Percentiles rank a stretch among this genome's conserved stretches.
phyloP scores from a whole-genome alignment of 306 rosid genomes.

The Parietaria judaica region DNA sequence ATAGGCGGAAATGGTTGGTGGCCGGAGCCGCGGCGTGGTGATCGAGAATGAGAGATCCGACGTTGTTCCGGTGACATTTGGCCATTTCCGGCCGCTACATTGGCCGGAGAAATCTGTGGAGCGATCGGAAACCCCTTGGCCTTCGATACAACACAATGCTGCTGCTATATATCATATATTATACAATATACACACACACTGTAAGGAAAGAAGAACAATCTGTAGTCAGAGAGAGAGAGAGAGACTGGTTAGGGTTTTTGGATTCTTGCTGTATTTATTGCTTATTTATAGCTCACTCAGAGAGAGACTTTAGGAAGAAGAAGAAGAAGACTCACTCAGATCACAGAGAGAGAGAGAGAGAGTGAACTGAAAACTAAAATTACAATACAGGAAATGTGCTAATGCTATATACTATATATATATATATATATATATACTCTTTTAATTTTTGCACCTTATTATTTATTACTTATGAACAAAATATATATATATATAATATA shows the following conservation, averaged over 20 bases:
- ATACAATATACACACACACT: not conserved
- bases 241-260: not conserved
- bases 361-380: not conserved
- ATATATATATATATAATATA: too few species aligned
- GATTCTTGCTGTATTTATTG: not conserved
- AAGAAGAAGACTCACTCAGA: not conserved
- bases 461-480: too few species aligned
- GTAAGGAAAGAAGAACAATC: not conserved
- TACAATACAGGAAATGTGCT: slow-evolving; percentile 2
- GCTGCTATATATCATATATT: not conserved
- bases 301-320: not conserved
- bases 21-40: slow-evolving; percentile 19
- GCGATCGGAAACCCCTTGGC: not conserved
- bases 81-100: slow-evolving; percentile 59
- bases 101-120: slow-evolving; percentile 21
- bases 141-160: not conserved
- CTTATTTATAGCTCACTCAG: slow-evolving; percentile 4
- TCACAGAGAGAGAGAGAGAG: not conserved
- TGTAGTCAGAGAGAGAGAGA: slow-evolving; percentile 4
- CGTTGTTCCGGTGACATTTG: slow-evolving; percentile 51
- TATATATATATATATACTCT: too few species aligned
- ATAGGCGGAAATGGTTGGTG: slow-evolving; percentile 40
- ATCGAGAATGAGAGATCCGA: slow-evolving; percentile 52
- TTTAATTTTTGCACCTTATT: too few species aligned
- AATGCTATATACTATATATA: too few species aligned